Evolutionary conservation across 768 basidiomycete species (phyloP).

Genomic region (Lyophyllum atratum): DNA sequence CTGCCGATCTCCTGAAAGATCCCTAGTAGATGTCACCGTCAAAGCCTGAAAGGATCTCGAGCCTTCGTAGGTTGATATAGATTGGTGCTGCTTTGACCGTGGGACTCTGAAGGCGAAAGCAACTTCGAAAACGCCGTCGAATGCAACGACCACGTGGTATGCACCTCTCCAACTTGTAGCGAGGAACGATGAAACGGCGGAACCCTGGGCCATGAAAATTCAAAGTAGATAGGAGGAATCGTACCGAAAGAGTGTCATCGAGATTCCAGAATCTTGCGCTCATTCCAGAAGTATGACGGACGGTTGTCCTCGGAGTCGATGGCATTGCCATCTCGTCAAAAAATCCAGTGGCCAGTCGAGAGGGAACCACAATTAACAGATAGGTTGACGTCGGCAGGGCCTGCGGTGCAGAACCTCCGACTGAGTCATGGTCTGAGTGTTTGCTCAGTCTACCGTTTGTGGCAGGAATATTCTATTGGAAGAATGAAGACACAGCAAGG

Average conservation of each 20-base stretch:
- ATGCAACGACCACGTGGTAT: constrained; percentile 9
- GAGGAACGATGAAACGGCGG: background rate
- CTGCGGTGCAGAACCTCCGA: background rate
- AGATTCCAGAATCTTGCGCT: background rate
- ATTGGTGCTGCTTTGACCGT: too few relatives aligned
- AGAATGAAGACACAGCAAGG: background rate
- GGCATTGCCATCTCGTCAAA: background rate
- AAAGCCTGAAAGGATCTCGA: too few relatives aligned
- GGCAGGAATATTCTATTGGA: constrained; percentile 3
- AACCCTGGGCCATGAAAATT: background rate
- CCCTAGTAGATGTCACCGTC: too few relatives aligned
- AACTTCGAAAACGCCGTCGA: constrained; percentile 10
- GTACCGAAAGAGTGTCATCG: background rate
- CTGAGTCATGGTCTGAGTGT: constrained; percentile 1
- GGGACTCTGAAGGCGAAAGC: constrained; percentile 9
- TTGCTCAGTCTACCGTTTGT: background rate
- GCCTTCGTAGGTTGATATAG: too few relatives aligned
- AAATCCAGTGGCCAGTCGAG: background rate
- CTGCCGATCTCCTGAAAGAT: background rate
- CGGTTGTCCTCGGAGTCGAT: background rate
- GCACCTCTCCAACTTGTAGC: background rate
- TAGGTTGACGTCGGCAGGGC: background rate
- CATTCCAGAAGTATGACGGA: too few relatives aligned
- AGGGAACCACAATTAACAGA: background rate
- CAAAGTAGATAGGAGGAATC: background rate